phyloP scores from a whole-genome alignment of 139 green algal genomes.

The Picochlorum sp. region DNA sequence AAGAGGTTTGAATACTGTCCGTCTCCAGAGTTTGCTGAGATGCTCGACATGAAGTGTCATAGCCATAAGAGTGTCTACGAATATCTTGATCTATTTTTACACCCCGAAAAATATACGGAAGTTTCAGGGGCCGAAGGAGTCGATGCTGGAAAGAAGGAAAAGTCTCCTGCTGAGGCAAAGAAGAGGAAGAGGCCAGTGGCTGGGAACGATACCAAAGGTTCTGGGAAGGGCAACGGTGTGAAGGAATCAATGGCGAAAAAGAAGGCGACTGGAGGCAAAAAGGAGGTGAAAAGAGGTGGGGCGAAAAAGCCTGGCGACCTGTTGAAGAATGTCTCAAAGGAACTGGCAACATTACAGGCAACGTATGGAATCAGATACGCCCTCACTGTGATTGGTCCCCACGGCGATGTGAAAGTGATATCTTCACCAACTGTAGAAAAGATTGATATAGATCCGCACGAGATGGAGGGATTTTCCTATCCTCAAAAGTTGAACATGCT shows the following conservation, averaged over 20 bases:
- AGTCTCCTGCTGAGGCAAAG: neutral
- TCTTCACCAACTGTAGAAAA: constrained; percentile 7
- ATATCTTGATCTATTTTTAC: constrained; percentile 17
- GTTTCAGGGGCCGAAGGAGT: neutral
- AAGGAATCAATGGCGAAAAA: neutral
- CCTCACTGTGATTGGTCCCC: constrained; percentile 7
- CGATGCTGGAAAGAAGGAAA: neutral
- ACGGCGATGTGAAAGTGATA: constrained; percentile 11
- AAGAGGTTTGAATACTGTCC: constrained; percentile 6
- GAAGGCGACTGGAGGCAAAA: neutral
- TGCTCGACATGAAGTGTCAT: constrained; percentile 10
- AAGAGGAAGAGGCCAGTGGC: neutral
- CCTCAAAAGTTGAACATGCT: neutral
- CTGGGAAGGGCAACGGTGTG: neutral
- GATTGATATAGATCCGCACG: neutral
- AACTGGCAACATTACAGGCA: constrained; percentile 16
- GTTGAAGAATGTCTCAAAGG: constrained; percentile 3
- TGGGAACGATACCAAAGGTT: neutral
- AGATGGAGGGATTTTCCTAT: neutral
- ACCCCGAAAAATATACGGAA: neutral
- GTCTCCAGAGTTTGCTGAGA: constrained; percentile 10
- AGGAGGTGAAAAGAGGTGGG: neutral
- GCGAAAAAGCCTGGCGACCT: neutral
- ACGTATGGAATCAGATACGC: constrained; percentile 16
- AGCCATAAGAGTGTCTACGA: constrained; percentile 3